Evolutionary conservation across 768 basidiomycete species (phyloP), one percentile per base, ranked within the genome.

Genomic region (Lyophyllum shimeji): DNA sequence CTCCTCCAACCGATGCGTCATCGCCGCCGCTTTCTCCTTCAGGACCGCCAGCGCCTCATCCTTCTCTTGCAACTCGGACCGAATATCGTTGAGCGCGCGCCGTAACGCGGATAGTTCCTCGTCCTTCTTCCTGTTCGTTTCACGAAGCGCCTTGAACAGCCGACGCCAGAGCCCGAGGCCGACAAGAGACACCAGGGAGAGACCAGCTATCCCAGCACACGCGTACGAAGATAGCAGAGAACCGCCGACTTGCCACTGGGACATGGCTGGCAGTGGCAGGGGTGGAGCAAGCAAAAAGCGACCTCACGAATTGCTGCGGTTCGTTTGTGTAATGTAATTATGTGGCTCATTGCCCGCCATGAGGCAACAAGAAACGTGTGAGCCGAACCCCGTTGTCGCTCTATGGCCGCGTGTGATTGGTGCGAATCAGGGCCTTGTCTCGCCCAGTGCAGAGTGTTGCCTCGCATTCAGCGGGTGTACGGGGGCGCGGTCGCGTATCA

Each of bases 331-430:
- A n/a, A n/a, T n/a, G n/a, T n/a, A n/a, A n/a, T n/a, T n/a, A n/a
- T n/a, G n/a, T n/a, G n/a, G n/a, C n/a, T n/a, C n/a, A 34, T 39
- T 34, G 50, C 29, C 47, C 52, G 45, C 59, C 67, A 71, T 71
- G 72, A 71, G 72, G 72, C 67, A 34, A 37, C 15, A 52, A 67
- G 67, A 54, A 61, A 71, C 70, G 70, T 74, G 71, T 65, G 59
- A 42, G 46, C 60, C 58, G 6, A 56, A 46, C 54, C 49, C 48
- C 50, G 55, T 62, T 52, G 45, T 52, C 37, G 54, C 47, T 53
- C 57, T 31, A 21, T 47, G 34, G 47, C 61, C 55, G 60, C 61
- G 61, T 65, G 63, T 63, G 57, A 60, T 57, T 55, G 55, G 59
- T 57, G 57, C 52, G 40, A 60, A 51, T 62, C 58, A 58, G 50